Base-by-base conservation (phyloP, 352 stramenopile genomes). In the Globisporangium takayamanum region DNA sequence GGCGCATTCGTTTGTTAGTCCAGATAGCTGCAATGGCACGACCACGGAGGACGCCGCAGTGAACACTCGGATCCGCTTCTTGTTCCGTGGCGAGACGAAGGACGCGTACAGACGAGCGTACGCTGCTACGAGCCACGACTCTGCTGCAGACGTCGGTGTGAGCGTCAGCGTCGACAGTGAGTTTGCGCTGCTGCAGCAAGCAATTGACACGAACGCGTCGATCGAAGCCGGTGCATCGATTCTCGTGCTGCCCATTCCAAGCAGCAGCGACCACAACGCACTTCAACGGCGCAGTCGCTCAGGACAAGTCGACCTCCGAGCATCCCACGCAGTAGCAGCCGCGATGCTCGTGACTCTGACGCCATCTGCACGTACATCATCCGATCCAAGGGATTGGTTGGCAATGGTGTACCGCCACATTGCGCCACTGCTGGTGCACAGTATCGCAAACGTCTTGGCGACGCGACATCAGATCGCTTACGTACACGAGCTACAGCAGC, bases 101-200 rank as follows among this genome's bases (percentile, higher is more conserved):
- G 50, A 57, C 1, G 8, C 12, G 22, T 64, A 46, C 30, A 52
- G 37, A 6, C 20, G 15, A 44, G 62, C 56, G 18, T 67, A 64
- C 33, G 48, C 20, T 26, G 33, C 2, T n/a, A 18, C 25, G 11
- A 22, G 5, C 42, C 10, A 47, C 22, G 22, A 22, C 22, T 22
- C 22, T 22, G 7, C 26, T 49, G 49, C 33, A 8, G 42, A 55
- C 8, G 30, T 26, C 6, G 41, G 26, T 28, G 15, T 15, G 3
- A 49, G 33, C 39, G 18, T 50, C 3, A 44, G 33, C 11, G 20
- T 26, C 7, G 55, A 55, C 39, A 39, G 18, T 6, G 49, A 64
- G 7, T 67, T 67, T 33, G n/a, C 50, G 2, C 18, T 67, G 20
- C 55, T 70, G n/a, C 33, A 50, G 2, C 60, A 60, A 54, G 54